Conservation (phyloP, 2,329 filamentous ascomycete species). For the Cercospora sojina region DNA sequence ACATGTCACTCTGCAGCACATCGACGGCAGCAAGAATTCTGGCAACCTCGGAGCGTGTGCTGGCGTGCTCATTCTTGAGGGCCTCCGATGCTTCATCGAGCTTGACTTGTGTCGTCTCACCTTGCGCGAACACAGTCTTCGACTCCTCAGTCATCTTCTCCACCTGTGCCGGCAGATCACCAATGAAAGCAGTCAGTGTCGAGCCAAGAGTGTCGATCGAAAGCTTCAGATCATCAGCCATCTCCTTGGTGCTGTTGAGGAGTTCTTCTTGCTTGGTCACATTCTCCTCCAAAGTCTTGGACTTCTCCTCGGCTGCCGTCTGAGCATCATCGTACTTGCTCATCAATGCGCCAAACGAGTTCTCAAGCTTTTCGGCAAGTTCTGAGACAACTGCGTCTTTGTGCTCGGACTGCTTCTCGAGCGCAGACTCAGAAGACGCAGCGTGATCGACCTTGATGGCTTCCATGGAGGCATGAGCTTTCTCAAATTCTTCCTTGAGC, state of each 20-base stretch:
- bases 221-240: slow-evolving; percentile 83
- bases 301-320: slow-evolving; percentile 68
- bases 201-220: slow-evolving; percentile 82
- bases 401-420: slow-evolving; percentile 61
- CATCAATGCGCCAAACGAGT: slow-evolving; percentile 78
- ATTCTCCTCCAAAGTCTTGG: slow-evolving; percentile 70
- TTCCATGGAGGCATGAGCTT: slow-evolving; percentile 75
- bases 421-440: slow-evolving; percentile 54
- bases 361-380: slow-evolving; percentile 62
- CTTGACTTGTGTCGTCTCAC: slow-evolving; percentile 74
- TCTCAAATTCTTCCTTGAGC: slow-evolving; percentile 84
- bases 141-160: slow-evolving; percentile 87
- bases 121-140: slow-evolving; percentile 77
- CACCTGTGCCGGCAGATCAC: slow-evolving; percentile 59
- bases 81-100: slow-evolving; percentile 73
- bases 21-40: slow-evolving; percentile 72
- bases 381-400: slow-evolving; percentile 56
- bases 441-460: slow-evolving; percentile 77
- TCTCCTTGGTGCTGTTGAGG: slow-evolving; percentile 69
- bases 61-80: slow-evolving; percentile 73
- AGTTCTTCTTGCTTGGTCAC: slow-evolving; percentile 71
- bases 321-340: slow-evolving; percentile 87
- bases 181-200: slow-evolving; percentile 48
- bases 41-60: slow-evolving; percentile 77
- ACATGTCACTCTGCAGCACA: slow-evolving; percentile 72